These are phyloP conservation scores for Dactylellina cionopaga DNA, from an alignment of 2,329 filamentous ascomycete genomes.

Conservation along the genomic window DNA sequence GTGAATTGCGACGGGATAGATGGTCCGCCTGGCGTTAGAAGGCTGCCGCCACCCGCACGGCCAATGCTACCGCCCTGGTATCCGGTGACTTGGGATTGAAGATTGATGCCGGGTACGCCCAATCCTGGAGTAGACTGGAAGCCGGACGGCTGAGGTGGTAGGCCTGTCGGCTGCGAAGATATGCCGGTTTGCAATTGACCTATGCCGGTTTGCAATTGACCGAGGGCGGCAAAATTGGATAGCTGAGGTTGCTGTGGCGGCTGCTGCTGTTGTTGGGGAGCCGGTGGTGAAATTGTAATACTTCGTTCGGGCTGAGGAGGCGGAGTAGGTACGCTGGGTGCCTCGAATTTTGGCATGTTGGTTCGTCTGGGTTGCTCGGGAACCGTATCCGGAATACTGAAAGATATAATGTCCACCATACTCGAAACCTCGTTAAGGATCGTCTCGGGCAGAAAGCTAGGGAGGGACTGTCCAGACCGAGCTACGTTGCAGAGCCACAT, in stretches of 20 bases:
- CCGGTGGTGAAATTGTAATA: constrained; percentile 52
- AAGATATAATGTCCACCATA: constrained; percentile 99
- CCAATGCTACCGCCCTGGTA: constrained; percentile 65
- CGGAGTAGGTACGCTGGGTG: constrained; percentile 58
- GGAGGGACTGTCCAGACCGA: constrained; percentile 84
- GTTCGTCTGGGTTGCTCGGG: constrained; percentile 66
- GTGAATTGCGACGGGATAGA: constrained; percentile 79
- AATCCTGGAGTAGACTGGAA: constrained; percentile 67
- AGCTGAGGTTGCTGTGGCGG: constrained; percentile 65
- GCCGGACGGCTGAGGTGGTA: constrained; percentile 77
- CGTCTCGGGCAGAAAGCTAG: constrained; percentile 78
- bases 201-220: constrained; percentile 53
- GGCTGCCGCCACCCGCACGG: constrained; percentile 16
- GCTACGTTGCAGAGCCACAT: constrained; percentile 99
- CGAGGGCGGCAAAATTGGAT: constrained; percentile 53
- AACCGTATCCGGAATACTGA: constrained; percentile 82
- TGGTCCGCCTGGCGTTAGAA: constrained; percentile 66
- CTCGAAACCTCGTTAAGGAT: constrained; percentile 97
- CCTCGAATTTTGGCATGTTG: constrained; percentile 77
- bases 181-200: constrained; percentile 40
- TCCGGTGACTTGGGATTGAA: constrained; percentile 73
- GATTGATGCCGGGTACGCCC: constrained; percentile 60
- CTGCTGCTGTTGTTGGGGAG: constrained; percentile 62
- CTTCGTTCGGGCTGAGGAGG: constrained; percentile 65
- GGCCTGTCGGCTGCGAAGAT: constrained; percentile 61